A percentile compares a stretch with the other conserved stretches of the same genome.
phyloP scores from a whole-genome alignment of 2,329 filamentous ascomycete genomes.

The Periconia sp. region DNA sequence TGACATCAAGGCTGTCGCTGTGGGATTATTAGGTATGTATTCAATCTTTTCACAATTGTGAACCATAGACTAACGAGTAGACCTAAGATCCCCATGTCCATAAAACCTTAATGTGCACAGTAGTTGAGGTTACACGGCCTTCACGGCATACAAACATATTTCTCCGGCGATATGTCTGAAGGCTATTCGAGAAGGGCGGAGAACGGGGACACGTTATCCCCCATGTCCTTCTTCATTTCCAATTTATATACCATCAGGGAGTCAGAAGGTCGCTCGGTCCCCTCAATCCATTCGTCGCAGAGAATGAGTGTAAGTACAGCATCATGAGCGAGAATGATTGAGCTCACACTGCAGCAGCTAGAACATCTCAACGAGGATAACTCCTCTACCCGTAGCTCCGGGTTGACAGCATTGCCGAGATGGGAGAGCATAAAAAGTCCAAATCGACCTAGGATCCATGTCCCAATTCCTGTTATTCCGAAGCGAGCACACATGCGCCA shows the following conservation, averaged over 20 bases:
- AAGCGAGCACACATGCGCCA: conserved; percentile 10
- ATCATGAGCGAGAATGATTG: not conserved
- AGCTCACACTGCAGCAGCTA: not conserved
- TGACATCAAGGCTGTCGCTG: not conserved
- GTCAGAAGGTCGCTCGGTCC: conserved; percentile 1
- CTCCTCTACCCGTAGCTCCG: conserved; percentile 12
- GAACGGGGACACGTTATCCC: not conserved
- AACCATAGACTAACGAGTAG: conserved; percentile 10
- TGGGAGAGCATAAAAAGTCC: conserved; percentile 12
- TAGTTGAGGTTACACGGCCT: conserved; percentile 7
- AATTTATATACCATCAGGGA: conserved; percentile 13
- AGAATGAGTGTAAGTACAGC: conserved; percentile 11
- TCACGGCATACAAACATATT: conserved; percentile 13
- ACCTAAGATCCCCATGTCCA: conserved; percentile 7
- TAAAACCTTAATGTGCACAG: conserved; percentile 9
- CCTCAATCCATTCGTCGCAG: not conserved
- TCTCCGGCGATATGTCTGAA: conserved; percentile 13
- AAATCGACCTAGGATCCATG: conserved; percentile 2
- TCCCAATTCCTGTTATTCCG: conserved; percentile 5
- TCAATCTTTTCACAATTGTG: not conserved
- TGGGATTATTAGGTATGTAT: conserved; percentile 12
- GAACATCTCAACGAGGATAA: conserved; percentile 10
- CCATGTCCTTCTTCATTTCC: conserved; percentile 15
- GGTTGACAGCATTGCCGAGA: conserved; percentile 18
- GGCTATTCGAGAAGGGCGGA: conserved; percentile 8